Conservation (phyloP, 2,329 filamentous ascomycete genomes). For the Cladobotryum protrusum region DNA sequence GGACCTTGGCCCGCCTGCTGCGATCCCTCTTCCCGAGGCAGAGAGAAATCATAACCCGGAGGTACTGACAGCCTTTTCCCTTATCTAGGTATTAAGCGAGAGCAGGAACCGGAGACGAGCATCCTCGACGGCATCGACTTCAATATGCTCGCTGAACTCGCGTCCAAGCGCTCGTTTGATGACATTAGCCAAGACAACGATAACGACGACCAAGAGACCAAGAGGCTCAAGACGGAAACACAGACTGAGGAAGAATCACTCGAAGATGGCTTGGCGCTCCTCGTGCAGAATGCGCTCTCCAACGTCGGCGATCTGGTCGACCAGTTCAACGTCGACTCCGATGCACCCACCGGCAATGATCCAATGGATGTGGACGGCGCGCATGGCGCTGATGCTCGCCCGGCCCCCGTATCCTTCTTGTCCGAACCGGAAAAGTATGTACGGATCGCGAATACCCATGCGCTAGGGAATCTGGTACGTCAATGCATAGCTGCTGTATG, state of each 20-base stretch:
- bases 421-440: conserved; percentile 33
- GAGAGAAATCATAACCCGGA: neutral
- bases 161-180: conserved; percentile 34
- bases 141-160: conserved; percentile 28
- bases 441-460: conserved; percentile 31
- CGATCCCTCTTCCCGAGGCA: neutral
- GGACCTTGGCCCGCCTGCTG: too few relatives aligned
- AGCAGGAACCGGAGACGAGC: conserved; percentile 26
- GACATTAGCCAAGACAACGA: conserved; percentile 19
- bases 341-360: conserved; percentile 21
- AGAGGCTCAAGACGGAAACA: conserved; percentile 28
- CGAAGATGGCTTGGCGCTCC: conserved; percentile 31
- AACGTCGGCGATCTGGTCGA: conserved; percentile 33
- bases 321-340: conserved; percentile 22
- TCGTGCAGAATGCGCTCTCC: conserved; percentile 36
- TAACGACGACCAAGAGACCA: conserved; percentile 25
- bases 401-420: conserved; percentile 25
- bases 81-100: conserved; percentile 32
- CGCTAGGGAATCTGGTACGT: conserved; percentile 37
- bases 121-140: conserved; percentile 30
- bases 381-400: conserved; percentile 23
- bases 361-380: conserved; percentile 30
- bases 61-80: neutral
- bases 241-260: conserved; percentile 23
- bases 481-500: conserved; percentile 5